phyloP scores from a whole-genome alignment of 2,329 filamentous ascomycete species.

The Tolypocladium pustulatum region DNA sequence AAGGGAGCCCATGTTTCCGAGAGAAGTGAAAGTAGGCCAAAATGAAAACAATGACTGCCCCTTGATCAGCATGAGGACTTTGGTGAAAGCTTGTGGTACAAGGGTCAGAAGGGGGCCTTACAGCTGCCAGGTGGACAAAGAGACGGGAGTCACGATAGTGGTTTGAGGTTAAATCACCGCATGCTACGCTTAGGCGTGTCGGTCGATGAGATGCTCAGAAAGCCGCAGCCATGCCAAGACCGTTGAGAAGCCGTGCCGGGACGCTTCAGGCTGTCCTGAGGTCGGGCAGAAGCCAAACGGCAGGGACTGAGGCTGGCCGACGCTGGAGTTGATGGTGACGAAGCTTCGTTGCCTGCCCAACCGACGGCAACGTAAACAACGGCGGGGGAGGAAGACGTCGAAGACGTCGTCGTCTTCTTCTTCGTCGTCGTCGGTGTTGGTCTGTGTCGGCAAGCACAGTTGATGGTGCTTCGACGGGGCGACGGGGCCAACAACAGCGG shows the following conservation, averaged over 20 bases:
- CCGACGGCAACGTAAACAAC: background rate
- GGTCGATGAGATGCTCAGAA: background rate
- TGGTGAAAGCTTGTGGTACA: background rate
- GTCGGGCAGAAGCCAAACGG: background rate
- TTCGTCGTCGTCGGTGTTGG: background rate
- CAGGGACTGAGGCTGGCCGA: background rate
- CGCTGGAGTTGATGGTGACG: background rate
- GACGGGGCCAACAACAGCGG: background rate
- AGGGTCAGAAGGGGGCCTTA: background rate
- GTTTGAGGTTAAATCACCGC: background rate
- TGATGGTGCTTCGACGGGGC: background rate
- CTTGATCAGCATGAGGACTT: background rate
- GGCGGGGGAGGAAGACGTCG: background rate
- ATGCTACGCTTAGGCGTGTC: background rate
- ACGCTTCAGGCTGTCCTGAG: background rate
- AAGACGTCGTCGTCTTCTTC: background rate
- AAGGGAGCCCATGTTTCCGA: slow-evolving; percentile 10
- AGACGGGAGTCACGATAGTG: background rate
- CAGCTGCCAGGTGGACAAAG: background rate
- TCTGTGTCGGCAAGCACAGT: background rate
- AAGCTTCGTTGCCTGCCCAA: background rate
- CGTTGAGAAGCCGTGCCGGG: background rate
- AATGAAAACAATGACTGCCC: background rate
- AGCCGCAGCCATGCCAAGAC: background rate
- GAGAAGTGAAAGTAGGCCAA: background rate